Evolutionary conservation across 75 land plant species (phyloP).

Genomic region (Selaginella moellendorffii): DNA sequence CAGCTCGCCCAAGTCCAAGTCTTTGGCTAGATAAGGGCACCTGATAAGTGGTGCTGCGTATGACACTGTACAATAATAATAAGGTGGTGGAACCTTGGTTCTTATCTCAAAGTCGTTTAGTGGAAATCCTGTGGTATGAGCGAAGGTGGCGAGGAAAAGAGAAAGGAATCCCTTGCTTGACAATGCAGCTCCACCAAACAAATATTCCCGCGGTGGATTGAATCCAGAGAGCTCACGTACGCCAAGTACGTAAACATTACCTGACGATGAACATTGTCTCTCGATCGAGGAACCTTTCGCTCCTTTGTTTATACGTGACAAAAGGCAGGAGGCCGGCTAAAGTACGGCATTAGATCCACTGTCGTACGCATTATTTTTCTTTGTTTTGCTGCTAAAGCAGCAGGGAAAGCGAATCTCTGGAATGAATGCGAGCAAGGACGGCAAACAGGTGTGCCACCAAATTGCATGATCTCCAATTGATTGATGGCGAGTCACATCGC

Average conservation of each 20-base stretch:
- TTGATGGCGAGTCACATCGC: too few species aligned
- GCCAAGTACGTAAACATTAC: neutral
- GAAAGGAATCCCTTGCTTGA: neutral
- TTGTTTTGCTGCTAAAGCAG: too few species aligned
- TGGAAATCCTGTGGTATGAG: neutral
- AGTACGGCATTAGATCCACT: neutral
- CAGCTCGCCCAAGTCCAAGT: too few species aligned
- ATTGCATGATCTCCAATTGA: too few species aligned
- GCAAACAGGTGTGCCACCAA: too few species aligned
- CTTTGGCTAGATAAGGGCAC: neutral
- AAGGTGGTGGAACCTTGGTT: neutral
- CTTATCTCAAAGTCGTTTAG: neutral
- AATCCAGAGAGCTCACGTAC: neutral
- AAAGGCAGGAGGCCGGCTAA: neutral
- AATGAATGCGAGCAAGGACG: too few species aligned
- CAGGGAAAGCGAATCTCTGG: too few species aligned
- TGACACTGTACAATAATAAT: neutral
- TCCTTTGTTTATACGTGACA: too few species aligned
- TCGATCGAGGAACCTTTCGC: neutral
- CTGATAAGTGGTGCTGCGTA: neutral
- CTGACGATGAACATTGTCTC: neutral
- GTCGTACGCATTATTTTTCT: too few species aligned
- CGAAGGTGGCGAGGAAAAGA: too few species aligned
- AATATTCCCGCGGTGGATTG: neutral
- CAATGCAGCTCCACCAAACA: neutral